Percentiles rank a stretch among this genome's conserved stretches.
Conservation (phyloP, 2,329 filamentous ascomycete species). For the Trichoderma harzianum region DNA sequence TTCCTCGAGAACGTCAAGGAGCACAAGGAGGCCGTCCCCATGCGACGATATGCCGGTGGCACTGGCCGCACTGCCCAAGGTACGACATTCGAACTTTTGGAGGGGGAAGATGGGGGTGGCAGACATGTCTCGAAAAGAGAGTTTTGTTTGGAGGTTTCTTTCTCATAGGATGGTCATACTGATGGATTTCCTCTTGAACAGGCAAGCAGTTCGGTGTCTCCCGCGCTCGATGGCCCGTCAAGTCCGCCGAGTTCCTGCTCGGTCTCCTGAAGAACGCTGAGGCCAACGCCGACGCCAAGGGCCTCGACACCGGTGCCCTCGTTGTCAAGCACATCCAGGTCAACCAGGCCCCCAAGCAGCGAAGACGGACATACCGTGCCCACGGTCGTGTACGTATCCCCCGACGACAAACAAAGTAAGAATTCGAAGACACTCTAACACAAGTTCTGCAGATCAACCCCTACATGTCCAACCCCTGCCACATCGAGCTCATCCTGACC, state of each 20-base stretch:
- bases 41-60: constrained; percentile 95
- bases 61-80: constrained; percentile 96
- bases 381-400: constrained; percentile 90
- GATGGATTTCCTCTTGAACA: constrained; percentile 40
- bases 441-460: constrained; percentile 81
- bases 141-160: background rate
- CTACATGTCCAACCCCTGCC: constrained; percentile 99
- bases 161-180: constrained; percentile 22
- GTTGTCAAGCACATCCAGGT: constrained; percentile 99
- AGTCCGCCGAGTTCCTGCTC: constrained; percentile 98
- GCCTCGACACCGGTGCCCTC: constrained; percentile 94
- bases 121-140: background rate
- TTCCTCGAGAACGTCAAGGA: constrained; percentile 98
- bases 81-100: constrained; percentile 52
- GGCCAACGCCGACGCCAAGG: constrained; percentile 95
- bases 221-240: constrained; percentile 97
- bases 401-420: background rate
- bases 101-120: background rate
- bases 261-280: constrained; percentile 96
- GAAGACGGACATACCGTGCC: constrained; percentile 98
- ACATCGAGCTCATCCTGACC: constrained; percentile 99
- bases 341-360: constrained; percentile 99
- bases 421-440: constrained; percentile 25
- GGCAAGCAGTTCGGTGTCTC: constrained; percentile 99
- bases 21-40: constrained; percentile 96